Evolutionary conservation across 805 yeast genomes (phyloP).

Genomic region (Candida michaelii): DNA sequence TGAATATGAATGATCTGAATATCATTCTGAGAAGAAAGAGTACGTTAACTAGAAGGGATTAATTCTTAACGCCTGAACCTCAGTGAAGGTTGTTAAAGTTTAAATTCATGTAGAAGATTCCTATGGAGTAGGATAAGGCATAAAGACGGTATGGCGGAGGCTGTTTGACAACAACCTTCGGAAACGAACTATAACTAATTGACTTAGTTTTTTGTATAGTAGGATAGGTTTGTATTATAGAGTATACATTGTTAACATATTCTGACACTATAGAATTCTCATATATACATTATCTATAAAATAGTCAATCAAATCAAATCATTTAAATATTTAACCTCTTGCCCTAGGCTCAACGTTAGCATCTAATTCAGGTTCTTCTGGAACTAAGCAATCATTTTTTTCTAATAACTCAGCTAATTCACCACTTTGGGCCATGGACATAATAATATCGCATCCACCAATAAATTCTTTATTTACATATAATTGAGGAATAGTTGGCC

Average conservation of each 20-base stretch:
- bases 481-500: constrained; percentile 99
- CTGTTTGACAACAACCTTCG: too few species aligned
- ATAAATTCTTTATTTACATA: constrained; percentile 88
- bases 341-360: constrained; percentile 38
- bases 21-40: constrained; percentile 54
- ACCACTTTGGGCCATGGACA: constrained; percentile 88
- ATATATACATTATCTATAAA: not conserved
- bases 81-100: too few species aligned
- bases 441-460: constrained; percentile 96
- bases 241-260: constrained; percentile 1
- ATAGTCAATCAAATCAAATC: too few species aligned
- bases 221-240: constrained; percentile 5
- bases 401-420: constrained; percentile 85
- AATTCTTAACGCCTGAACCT: too few species aligned
- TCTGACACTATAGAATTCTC: not conserved
- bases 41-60: constrained; percentile 9
- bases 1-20: constrained; percentile 64
- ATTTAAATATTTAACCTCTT: constrained; percentile 25
- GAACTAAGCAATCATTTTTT: constrained; percentile 71
- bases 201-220: constrained; percentile 5
- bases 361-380: constrained; percentile 61
- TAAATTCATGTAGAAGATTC: too few species aligned
- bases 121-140: too few species aligned
- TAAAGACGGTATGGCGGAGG: too few species aligned
- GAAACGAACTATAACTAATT: too few species aligned